phyloP scores from a whole-genome alignment of 352 stramenopile species.

The Pythium vanterpoolii region DNA sequence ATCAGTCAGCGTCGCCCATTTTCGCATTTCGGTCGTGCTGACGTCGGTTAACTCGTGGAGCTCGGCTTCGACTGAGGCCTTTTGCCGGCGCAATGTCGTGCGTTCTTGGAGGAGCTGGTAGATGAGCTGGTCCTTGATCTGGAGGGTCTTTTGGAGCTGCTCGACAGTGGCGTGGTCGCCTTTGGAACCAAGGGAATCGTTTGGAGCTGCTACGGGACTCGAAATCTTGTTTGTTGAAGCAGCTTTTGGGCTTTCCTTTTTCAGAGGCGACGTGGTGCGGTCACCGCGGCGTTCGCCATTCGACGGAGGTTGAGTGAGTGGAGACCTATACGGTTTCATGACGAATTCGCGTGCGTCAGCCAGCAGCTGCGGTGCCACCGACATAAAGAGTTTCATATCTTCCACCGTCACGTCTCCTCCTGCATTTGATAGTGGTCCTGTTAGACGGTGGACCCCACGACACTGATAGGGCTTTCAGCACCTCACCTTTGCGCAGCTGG shows the following conservation, averaged over 20 bases:
- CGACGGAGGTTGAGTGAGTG: neutral
- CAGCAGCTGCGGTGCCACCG: conserved; percentile 27
- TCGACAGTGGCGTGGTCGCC: neutral
- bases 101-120: conserved; percentile 75
- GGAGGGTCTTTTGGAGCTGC: conserved; percentile 34
- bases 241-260: neutral
- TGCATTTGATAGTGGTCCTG: conserved; percentile 7
- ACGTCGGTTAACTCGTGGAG: conserved; percentile 63
- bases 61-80: conserved; percentile 42
- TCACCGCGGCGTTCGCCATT: neutral
- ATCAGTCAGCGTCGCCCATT: conserved; percentile 75
- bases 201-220: too few relatives aligned
- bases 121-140: conserved; percentile 84
- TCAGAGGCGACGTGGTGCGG: neutral
- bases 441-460: neutral
- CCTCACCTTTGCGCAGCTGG: conserved; percentile 39
- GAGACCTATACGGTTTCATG: conserved; percentile 45
- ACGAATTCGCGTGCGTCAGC: conserved; percentile 42
- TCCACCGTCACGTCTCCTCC: conserved; percentile 29
- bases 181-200: neutral
- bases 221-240: neutral
- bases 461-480: neutral
- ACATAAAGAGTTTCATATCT: conserved; percentile 52
- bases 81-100: conserved; percentile 47
- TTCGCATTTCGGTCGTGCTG: conserved; percentile 79